Conservation (phyloP, 75 land plant species). For the Sequoiadendron giganteum region DNA sequence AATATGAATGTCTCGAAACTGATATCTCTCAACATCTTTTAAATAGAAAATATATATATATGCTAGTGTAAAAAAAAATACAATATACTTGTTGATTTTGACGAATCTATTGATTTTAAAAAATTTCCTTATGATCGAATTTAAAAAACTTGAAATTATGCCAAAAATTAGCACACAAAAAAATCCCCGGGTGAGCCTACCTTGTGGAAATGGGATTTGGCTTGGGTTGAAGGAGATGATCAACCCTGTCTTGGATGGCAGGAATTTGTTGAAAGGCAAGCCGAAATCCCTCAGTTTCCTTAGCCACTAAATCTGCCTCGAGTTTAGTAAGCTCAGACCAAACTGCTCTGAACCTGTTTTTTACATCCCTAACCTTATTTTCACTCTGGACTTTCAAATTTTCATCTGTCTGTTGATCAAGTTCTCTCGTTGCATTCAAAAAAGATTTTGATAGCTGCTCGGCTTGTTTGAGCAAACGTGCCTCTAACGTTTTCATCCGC, state of each 20-base stretch:
- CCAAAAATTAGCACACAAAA: not conserved
- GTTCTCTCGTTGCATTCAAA: constrained; percentile 18
- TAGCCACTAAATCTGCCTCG: constrained; percentile 38
- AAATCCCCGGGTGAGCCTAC: not conserved
- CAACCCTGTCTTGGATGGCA: constrained; percentile 35
- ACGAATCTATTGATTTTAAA: too few species aligned
- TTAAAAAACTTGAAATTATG: not conserved
- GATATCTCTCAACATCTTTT: too few species aligned
- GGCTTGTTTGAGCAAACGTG: constrained; percentile 13
- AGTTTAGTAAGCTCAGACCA: constrained; percentile 48
- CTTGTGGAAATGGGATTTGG: not conserved
- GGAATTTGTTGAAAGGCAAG: constrained; percentile 47
- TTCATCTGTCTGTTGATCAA: constrained; percentile 7
- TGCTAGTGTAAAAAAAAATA: too few species aligned
- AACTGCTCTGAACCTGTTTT: constrained; percentile 33
- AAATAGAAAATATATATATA: too few species aligned
- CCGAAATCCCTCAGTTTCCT: constrained; percentile 39
- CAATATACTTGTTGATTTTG: too few species aligned
- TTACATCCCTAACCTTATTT: constrained; percentile 15
- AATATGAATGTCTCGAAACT: too few species aligned
- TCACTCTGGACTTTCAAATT: constrained; percentile 12
- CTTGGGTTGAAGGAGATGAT: not conserved
- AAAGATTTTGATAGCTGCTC: constrained; percentile 19
- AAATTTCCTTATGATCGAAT: not conserved
- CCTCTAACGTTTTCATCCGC: constrained; percentile 25